These are phyloP conservation scores for Ailanthus altissimus DNA, from an alignment of 345 rosid genomes.

Conservation along the genomic window DNA sequence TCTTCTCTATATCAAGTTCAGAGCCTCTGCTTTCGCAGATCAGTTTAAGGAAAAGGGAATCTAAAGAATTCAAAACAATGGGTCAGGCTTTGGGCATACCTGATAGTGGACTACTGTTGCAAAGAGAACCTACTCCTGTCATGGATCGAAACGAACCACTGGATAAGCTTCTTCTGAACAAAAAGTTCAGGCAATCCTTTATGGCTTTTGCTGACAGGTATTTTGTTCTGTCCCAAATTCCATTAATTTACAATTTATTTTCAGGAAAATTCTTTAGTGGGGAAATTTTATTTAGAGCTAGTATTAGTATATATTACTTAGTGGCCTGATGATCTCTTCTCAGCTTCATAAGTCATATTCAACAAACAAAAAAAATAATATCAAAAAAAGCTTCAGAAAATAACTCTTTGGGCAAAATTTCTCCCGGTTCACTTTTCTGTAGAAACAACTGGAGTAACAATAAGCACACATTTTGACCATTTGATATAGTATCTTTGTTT, in stretches of 20 bases:
- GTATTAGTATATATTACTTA: not conserved
- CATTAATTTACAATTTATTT: slow-evolving; percentile 10
- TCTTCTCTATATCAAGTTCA: slow-evolving; percentile 84
- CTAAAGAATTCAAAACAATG: slow-evolving; percentile 65
- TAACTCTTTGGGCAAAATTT: not conserved
- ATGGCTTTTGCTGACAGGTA: slow-evolving; percentile 95
- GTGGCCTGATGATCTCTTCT: not conserved
- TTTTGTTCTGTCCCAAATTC: slow-evolving; percentile 11
- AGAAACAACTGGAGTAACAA: slow-evolving; percentile 9
- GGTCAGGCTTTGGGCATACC: slow-evolving; percentile 88
- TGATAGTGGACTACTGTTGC: slow-evolving; percentile 70
- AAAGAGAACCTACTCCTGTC: slow-evolving; percentile 45
- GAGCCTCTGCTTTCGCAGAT: slow-evolving; percentile 87
- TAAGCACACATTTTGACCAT: not conserved
- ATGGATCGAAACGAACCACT: slow-evolving; percentile 71
- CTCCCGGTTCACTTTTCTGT: not conserved
- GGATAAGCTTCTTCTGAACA: slow-evolving; percentile 78
- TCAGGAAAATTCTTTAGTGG: not conserved
- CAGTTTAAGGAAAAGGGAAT: slow-evolving; percentile 72
- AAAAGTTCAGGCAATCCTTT: slow-evolving; percentile 77
- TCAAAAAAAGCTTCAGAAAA: not conserved
- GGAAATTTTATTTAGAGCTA: not conserved
- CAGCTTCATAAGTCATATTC: not conserved
- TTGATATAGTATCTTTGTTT: slow-evolving; percentile 3
- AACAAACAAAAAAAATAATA: not conserved